A percentile compares a stretch with the other conserved stretches of the same genome.
Conservation (phyloP, 768 basidiomycete genomes). For the Boletus patriciae region DNA sequence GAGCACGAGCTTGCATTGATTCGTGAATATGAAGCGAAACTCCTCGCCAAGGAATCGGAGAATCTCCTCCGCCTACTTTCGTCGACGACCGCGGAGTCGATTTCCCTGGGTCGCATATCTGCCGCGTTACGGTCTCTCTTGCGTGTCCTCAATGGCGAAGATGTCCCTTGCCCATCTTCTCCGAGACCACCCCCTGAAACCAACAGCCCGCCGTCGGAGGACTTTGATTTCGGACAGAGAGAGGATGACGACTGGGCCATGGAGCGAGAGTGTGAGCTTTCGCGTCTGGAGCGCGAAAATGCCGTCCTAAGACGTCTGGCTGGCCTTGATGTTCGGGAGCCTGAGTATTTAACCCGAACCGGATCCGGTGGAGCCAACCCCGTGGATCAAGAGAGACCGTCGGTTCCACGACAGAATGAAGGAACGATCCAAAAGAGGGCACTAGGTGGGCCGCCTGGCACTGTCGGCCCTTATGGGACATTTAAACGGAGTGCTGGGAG, state of each 20-base stretch:
- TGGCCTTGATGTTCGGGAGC: slow-evolving; percentile 42
- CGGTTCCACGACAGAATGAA: slow-evolving; percentile 15
- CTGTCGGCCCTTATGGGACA: slow-evolving; percentile 45
- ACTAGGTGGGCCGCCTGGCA: slow-evolving; percentile 37
- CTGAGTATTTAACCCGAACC: slow-evolving; percentile 5
- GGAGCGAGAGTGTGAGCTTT: slow-evolving; percentile 89
- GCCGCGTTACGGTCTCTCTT: slow-evolving; percentile 67
- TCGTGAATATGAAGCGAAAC: slow-evolving; percentile 84
- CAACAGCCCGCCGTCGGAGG: background rate
- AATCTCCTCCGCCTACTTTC: slow-evolving; percentile 57
- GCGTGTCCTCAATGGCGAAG: slow-evolving; percentile 70
- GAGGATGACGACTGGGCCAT: slow-evolving; percentile 73
- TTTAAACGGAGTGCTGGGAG: slow-evolving; percentile 36
- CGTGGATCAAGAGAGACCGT: slow-evolving; percentile 14
- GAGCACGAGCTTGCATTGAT: slow-evolving; percentile 87
- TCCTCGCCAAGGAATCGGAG: slow-evolving; percentile 75
- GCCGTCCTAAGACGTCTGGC: slow-evolving; percentile 72
- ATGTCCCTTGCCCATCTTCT: slow-evolving; percentile 24
- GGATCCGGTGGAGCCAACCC: slow-evolving; percentile 1
- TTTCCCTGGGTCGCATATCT: slow-evolving; percentile 69
- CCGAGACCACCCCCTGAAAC: slow-evolving; percentile 4
- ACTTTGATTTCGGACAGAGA: slow-evolving; percentile 31
- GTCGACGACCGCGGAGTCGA: slow-evolving; percentile 63
- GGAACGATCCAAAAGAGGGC: slow-evolving; percentile 23
- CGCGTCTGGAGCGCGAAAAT: slow-evolving; percentile 86